Percentiles rank a stretch among this genome's conserved stretches.
These are phyloP conservation scores for Claviceps sp. DNA, from an alignment of 2,329 filamentous ascomycete species.

Conservation along the genomic window DNA sequence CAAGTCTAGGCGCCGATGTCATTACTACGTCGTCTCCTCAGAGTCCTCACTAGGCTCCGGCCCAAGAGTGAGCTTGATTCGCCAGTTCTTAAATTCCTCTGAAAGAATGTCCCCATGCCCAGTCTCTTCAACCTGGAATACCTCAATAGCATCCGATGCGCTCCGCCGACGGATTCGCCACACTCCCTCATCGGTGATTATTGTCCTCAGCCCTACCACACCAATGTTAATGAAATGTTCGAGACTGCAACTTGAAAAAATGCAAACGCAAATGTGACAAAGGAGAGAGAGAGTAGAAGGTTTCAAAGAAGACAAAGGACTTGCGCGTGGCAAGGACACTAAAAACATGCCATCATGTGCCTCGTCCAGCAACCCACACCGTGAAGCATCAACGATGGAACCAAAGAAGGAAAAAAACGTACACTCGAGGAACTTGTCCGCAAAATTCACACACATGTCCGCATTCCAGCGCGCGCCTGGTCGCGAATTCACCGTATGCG, in stretches of 20 bases:
- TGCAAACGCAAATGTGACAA: neutral
- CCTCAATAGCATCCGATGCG: constrained; percentile 52
- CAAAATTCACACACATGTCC: constrained; percentile 87
- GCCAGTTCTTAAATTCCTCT: constrained; percentile 65
- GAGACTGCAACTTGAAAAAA: too few species aligned
- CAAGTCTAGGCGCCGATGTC: neutral
- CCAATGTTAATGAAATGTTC: neutral
- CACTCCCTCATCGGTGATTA: constrained; percentile 56
- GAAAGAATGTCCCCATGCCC: constrained; percentile 68
- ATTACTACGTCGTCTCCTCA: neutral
- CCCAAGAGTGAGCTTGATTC: constrained; percentile 37
- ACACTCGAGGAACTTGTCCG: constrained; percentile 66
- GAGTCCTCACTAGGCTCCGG: constrained; percentile 6
- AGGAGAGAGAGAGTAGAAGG: neutral
- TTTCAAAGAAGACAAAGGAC: neutral
- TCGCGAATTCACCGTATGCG: constrained; percentile 54
- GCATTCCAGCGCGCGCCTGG: constrained; percentile 71
- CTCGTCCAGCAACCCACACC: too few species aligned
- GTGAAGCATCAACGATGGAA: neutral
- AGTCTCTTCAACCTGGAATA: constrained; percentile 58
- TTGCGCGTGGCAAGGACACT: neutral
- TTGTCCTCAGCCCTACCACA: constrained; percentile 44
- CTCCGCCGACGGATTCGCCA: constrained; percentile 65
- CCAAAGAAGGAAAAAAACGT: constrained; percentile 17
- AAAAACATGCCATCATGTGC: neutral